A percentile compares a stretch with the other conserved stretches of the same genome.
These are phyloP conservation scores for Biscogniauxia marginata DNA, from an alignment of 2,329 filamentous ascomycete genomes.

Conservation along the genomic window DNA sequence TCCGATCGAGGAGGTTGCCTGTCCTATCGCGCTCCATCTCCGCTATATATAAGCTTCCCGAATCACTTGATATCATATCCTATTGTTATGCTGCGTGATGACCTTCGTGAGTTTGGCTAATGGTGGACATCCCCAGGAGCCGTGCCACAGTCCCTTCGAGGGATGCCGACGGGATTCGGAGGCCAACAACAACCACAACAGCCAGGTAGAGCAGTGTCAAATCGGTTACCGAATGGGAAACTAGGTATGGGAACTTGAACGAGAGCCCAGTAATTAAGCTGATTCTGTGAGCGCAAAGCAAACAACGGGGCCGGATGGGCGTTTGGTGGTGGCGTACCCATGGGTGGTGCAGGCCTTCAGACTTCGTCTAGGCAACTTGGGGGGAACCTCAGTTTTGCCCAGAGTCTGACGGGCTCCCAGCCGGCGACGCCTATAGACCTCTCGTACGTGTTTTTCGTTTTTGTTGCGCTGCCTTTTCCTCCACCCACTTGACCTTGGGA, in stretches of 20 bases:
- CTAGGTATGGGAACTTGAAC: conserved; percentile 48
- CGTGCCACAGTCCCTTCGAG: conserved; percentile 61
- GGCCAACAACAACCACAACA: conserved; percentile 59
- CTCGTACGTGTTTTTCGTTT: conserved; percentile 53
- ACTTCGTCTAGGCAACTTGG: conserved; percentile 54
- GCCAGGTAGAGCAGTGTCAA: conserved; percentile 53
- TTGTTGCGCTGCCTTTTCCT: not conserved
- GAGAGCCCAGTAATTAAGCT: conserved; percentile 16
- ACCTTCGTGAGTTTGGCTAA: conserved; percentile 33
- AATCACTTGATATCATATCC: conserved; percentile 4
- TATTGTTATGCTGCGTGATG: not conserved
- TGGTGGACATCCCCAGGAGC: conserved; percentile 44
- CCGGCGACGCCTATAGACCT: conserved; percentile 61
- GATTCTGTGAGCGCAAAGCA: conserved; percentile 34
- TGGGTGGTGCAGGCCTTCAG: conserved; percentile 55
- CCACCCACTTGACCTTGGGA: not conserved
- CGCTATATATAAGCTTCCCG: conserved; percentile 2
- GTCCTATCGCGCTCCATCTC: conserved; percentile 1
- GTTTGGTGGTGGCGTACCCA: conserved; percentile 61
- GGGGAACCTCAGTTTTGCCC: conserved; percentile 64
- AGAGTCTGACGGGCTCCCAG: conserved; percentile 63
- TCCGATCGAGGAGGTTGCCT: conserved; percentile 6
- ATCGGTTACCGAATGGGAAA: conserved; percentile 64
- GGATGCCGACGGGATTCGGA: conserved; percentile 60
- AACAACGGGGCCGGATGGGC: conserved; percentile 59